A percentile compares a stretch with the other conserved stretches of the same genome.
These are phyloP conservation scores for Pinus tabuliformis DNA, from an alignment of 75 land plant genomes.

Conservation along the genomic window DNA sequence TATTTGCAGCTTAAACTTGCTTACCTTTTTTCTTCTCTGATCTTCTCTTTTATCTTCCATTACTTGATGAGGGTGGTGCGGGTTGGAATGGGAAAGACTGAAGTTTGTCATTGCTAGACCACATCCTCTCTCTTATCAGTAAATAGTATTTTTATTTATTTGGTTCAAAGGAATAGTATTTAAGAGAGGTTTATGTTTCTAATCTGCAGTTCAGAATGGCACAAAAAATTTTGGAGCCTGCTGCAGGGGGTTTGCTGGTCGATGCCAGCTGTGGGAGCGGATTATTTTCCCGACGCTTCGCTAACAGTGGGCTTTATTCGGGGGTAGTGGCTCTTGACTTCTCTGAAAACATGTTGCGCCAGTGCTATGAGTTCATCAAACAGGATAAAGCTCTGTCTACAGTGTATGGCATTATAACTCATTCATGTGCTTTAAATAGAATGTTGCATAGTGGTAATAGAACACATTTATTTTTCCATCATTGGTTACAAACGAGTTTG, in stretches of 20 bases:
- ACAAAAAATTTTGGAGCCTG: slow-evolving; percentile 54
- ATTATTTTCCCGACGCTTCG: slow-evolving; percentile 67
- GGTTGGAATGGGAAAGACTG: neutral
- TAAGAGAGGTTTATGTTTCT: neutral
- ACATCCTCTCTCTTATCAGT: neutral
- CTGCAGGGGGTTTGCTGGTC: slow-evolving; percentile 62
- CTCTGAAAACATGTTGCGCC: slow-evolving; percentile 81
- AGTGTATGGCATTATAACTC: slow-evolving; percentile 26
- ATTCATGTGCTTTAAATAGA: neutral
- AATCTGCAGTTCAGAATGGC: slow-evolving; percentile 76
- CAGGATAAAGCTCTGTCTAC: slow-evolving; percentile 41
- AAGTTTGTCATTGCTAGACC: neutral
- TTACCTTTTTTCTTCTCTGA: too few species aligned
- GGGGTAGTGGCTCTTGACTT: slow-evolving; percentile 78
- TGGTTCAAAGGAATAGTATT: neutral
- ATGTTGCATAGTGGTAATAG: neutral
- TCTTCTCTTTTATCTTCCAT: neutral
- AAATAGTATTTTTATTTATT: neutral
- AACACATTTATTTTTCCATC: too few species aligned
- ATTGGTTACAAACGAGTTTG: too few species aligned
- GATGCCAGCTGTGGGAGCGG: slow-evolving; percentile 96
- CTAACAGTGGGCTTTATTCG: slow-evolving; percentile 61
- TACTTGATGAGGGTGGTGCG: neutral
- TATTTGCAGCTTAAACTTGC: neutral
- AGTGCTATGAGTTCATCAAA: slow-evolving; percentile 58